Evolutionary conservation across 768 basidiomycete species (phyloP).

Genomic region (Psilocybe cyanescens): DNA sequence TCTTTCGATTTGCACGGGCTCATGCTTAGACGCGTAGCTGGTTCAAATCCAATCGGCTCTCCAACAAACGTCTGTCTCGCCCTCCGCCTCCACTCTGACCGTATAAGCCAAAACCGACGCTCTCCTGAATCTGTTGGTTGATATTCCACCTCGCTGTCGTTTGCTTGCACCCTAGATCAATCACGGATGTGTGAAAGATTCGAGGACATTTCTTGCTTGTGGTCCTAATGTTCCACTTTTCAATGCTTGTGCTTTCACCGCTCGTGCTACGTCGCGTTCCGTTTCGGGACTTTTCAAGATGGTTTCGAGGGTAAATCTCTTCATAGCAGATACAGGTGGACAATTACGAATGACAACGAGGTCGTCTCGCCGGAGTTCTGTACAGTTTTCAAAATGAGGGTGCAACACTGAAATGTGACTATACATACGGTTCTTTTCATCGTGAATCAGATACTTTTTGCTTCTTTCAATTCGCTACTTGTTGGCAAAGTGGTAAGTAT

Average conservation of each 20-base stretch:
- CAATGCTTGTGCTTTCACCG: conserved; percentile 22
- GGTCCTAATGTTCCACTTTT: conserved; percentile 15
- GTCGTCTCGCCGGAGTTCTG: conserved; percentile 72
- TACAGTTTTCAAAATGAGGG: conserved; percentile 8
- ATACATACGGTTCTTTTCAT: conserved; percentile 68
- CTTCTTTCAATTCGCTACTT: conserved; percentile 70
- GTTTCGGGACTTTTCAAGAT: conserved; percentile 71
- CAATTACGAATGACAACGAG: conserved; percentile 81
- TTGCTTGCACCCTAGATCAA: neutral
- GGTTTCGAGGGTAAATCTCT: conserved; percentile 74
- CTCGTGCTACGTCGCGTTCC: conserved; percentile 51
- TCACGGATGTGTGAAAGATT: conserved; percentile 17
- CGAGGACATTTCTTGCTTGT: conserved; percentile 15
- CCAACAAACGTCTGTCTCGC: conserved; percentile 29
- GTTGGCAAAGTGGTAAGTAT: neutral
- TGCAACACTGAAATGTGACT: neutral
- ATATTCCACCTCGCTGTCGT: neutral
- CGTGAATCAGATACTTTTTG: conserved; percentile 81
- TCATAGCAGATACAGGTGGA: conserved; percentile 77
- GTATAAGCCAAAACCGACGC: neutral
- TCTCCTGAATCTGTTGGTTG: neutral
- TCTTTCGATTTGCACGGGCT: conserved; percentile 1
- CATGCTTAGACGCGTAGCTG: conserved; percentile 45
- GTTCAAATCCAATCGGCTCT: conserved; percentile 68
- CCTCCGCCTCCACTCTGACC: conserved; percentile 2